Conservation (phyloP, 1,284 basidiomycete species). For the Trametes versicolor region DNA sequence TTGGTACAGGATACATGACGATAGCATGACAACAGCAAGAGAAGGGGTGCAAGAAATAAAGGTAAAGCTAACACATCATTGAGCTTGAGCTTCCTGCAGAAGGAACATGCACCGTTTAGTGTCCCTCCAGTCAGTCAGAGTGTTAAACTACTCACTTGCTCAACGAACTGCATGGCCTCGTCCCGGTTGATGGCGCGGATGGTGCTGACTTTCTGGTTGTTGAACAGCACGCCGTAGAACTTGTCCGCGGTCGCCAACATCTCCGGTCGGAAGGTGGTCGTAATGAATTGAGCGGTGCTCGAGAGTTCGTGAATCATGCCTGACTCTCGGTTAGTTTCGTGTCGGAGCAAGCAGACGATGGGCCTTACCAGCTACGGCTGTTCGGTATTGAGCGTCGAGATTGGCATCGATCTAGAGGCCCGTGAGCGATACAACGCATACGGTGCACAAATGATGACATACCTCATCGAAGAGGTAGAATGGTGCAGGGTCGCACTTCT, state of each 20-base stretch:
- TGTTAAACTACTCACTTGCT: conserved; percentile 61
- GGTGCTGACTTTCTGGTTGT: conserved; percentile 93
- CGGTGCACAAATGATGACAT: conserved; percentile 18
- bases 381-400: conserved; percentile 96
- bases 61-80: conserved; percentile 45
- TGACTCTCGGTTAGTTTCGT: conserved; percentile 40
- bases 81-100: conserved; percentile 63
- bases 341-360: background rate
- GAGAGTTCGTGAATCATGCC: conserved; percentile 96
- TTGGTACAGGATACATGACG: conserved; percentile 26
- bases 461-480: conserved; percentile 99
- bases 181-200: conserved; percentile 85
- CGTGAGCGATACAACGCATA: conserved; percentile 6
- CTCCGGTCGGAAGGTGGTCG: conserved; percentile 98
- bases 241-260: conserved; percentile 96
- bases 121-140: too few relatives aligned
- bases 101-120: conserved; percentile 11
- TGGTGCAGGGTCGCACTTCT: conserved; percentile 98
- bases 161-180: conserved; percentile 91
- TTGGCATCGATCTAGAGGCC: conserved; percentile 89
- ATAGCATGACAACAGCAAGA: conserved; percentile 28
- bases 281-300: conserved; percentile 94
- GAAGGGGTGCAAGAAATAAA: conserved; percentile 1
- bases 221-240: conserved; percentile 99
- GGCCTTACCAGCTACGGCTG: conserved; percentile 89